phyloP scores from a whole-genome alignment of 2,329 filamentous ascomycete genomes.

The Cyphellophora europaea region DNA sequence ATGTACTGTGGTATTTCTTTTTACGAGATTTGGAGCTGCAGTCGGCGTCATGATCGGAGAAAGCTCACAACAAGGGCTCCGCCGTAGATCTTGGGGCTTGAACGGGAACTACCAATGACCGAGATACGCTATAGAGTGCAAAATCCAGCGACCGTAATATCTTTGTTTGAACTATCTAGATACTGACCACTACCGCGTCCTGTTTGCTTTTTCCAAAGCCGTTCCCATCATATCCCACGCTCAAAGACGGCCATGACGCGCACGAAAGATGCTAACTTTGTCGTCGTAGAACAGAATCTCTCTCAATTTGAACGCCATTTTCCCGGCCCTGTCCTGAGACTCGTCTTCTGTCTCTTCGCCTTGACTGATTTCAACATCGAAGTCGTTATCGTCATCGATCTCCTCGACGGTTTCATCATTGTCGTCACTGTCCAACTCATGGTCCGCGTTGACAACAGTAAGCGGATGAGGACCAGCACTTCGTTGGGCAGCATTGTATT shows the following conservation, averaged over 20 bases:
- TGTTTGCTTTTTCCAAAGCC: too few species aligned
- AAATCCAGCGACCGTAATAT: too few species aligned
- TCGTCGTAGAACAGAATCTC: constrained; percentile 82
- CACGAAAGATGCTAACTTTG: constrained; percentile 71
- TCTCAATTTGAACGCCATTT: constrained; percentile 48
- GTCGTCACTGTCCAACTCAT: constrained; percentile 27
- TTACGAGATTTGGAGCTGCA: too few species aligned
- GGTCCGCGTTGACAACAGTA: constrained; percentile 28
- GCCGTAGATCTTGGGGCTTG: too few species aligned
- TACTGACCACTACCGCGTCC: too few species aligned
- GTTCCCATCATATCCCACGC: too few species aligned
- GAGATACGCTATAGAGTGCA: too few species aligned
- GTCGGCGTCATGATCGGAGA: too few species aligned
- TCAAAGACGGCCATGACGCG: constrained; percentile 50
- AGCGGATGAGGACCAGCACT: constrained; percentile 19
- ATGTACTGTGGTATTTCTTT: too few species aligned
- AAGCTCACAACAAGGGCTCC: too few species aligned
- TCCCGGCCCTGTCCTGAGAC: constrained; percentile 21
- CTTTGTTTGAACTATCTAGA: too few species aligned
- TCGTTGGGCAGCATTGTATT: constrained; percentile 30
- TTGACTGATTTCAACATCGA: constrained; percentile 36
- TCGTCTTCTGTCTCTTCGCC: constrained; percentile 43
- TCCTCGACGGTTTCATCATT: constrained; percentile 22
- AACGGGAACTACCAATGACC: too few species aligned
- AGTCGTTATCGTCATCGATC: constrained; percentile 28